Base-by-base conservation (phyloP, 164 flowering plant genomes). In the Stephania cephalantha region DNA sequence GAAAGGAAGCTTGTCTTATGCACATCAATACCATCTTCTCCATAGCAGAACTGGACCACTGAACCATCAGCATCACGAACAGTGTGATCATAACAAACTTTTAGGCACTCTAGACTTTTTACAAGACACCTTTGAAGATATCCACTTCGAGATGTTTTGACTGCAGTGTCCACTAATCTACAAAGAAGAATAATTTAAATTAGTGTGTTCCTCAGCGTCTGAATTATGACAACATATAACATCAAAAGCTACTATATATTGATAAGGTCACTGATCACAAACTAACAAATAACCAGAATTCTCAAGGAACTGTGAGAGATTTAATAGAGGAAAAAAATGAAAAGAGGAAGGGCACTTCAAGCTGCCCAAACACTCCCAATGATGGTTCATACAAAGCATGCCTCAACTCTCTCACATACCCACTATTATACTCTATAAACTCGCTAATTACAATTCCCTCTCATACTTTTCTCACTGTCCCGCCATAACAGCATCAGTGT, bases 71-170 rank as follows among this genome's bases (percentile, higher is more conserved):
- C 84, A 85, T 96, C 98, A 75, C 99, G 98, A 18, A 94, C 99
- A 31, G 97, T 96, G 78, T 88, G 81, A 82, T 96, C 99, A 83
- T 96, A 96, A 73, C 85, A 74, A 42, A 96, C 90, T 86, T 86
- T 93, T 42, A 96, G 84, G 68, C 88, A 76, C 81, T 96, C 99
- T 1, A 96, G 91, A 81, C 88, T 96, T 84, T 96, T 96, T 73
- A 96, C 74, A 29, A 94, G 83, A 79, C 99, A 94, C 80, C 99
- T 85, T 82, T 96, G 99, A 76, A 96, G 85, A 82, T 96, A 96
- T 77, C 99, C 99, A 87, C 99, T 96, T 9, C 99, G 98, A 74
- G 99, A 92, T 81, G 99, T 96, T 84, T 96, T 96, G 22, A 96
- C 94, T 5, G 99, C 99, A 35, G 99, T 96, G 80, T 96, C 99